Conservation (phyloP, 805 yeast species). For the Huiozyma naganishii region DNA sequence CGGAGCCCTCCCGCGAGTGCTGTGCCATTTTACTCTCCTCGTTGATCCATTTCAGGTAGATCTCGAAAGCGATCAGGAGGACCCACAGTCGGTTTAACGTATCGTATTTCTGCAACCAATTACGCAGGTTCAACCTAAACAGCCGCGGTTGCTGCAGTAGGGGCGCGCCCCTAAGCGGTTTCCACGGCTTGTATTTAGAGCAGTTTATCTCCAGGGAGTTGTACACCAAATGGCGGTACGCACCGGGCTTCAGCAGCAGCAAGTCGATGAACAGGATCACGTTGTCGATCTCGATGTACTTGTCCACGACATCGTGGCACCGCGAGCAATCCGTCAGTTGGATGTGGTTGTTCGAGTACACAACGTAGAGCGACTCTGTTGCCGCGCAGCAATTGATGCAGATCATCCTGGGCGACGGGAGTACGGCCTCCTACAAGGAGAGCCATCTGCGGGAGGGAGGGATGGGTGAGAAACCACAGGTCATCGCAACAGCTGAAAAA, state of each 20-base stretch:
- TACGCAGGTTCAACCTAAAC: slow-evolving; percentile 4
- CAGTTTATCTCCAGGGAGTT: slow-evolving; percentile 37
- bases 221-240: slow-evolving; percentile 76
- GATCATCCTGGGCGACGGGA: slow-evolving; percentile 41
- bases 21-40: slow-evolving; percentile 49
- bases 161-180: slow-evolving; percentile 1
- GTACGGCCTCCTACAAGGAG: no score
- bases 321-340: slow-evolving; percentile 63
- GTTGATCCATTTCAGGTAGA: slow-evolving; percentile 84
- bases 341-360: slow-evolving; percentile 68
- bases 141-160: background rate
- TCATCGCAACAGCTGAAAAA: no score
- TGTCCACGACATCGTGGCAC: slow-evolving; percentile 73
- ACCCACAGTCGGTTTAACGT: slow-evolving; percentile 40
- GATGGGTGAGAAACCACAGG: no score
- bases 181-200: slow-evolving; percentile 9
- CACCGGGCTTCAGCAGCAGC: slow-evolving; percentile 75
- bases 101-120: slow-evolving; percentile 17
- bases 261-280: slow-evolving; percentile 78
- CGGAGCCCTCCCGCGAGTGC: background rate
- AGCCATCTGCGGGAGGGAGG: no score
- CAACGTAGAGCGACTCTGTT: slow-evolving; percentile 54
- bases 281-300: slow-evolving; percentile 82
- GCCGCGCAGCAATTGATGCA: slow-evolving; percentile 80
- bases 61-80: slow-evolving; percentile 69